Conservation (phyloP, 2,329 filamentous ascomycete species). For the Colletotrichum lindemuthianum region DNA sequence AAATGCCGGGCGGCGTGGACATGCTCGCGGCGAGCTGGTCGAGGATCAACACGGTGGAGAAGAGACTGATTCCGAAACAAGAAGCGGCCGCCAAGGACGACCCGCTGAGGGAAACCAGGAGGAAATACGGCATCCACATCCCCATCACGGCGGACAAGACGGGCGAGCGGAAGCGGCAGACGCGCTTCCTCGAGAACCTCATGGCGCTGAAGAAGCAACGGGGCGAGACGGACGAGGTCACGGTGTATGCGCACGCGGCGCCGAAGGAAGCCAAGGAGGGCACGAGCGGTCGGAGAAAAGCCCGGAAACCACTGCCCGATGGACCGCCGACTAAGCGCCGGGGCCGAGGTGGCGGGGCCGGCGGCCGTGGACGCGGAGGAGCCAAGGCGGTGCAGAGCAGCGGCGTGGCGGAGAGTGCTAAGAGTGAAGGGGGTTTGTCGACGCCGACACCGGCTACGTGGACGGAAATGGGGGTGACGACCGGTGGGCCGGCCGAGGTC, state of each 20-base stretch:
- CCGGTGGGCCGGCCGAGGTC: slow-evolving; percentile 36
- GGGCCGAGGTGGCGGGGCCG: slow-evolving; percentile 20
- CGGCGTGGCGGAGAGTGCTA: not conserved
- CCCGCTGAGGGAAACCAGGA: slow-evolving; percentile 50
- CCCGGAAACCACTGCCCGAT: slow-evolving; percentile 28
- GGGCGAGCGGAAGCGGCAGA: slow-evolving; percentile 59
- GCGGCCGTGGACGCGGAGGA: slow-evolving; percentile 18
- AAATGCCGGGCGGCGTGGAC: slow-evolving; percentile 69
- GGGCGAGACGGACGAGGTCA: slow-evolving; percentile 74
- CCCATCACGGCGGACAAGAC: slow-evolving; percentile 57
- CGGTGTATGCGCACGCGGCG: slow-evolving; percentile 62
- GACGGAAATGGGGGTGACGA: slow-evolving; percentile 43
- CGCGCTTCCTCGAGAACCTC: slow-evolving; percentile 72
- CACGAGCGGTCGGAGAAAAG: slow-evolving; percentile 38
- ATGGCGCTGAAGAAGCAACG: slow-evolving; percentile 71
- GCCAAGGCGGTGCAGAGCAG: not conserved
- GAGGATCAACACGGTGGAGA: slow-evolving; percentile 75
- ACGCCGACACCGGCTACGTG: slow-evolving; percentile 48
- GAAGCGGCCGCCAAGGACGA: slow-evolving; percentile 45
- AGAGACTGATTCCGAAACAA: slow-evolving; percentile 62
- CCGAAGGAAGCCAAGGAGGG: slow-evolving; percentile 40
- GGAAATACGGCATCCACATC: slow-evolving; percentile 55
- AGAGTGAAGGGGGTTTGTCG: slow-evolving; percentile 39
- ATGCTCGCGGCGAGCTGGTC: slow-evolving; percentile 77
- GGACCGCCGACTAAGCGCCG: slow-evolving; percentile 23